Evolutionary conservation across 2,329 filamentous ascomycete genomes (phyloP), one percentile per base, ranked within the genome.

Genomic region (Neopestalotiopsis clavispora): DNA sequence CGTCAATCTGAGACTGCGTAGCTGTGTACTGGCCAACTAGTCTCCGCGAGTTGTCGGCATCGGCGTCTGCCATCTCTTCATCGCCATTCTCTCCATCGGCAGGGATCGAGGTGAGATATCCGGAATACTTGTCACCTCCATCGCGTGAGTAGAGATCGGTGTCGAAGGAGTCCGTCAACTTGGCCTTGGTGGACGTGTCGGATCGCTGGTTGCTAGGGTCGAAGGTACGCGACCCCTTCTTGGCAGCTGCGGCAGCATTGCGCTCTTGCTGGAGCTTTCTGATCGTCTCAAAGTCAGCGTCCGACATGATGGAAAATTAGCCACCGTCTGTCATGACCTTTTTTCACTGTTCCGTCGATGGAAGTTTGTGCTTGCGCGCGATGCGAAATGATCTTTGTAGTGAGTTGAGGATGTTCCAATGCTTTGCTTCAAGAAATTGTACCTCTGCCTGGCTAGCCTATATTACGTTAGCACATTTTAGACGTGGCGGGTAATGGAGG

Each of bases 11-110:
- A 65, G 93, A 91, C 74, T 90, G 92, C 52, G 94, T 95, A 32
- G 96, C 96, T 45, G 96, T 99, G 82, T 99, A 99, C 81, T 98
- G 96, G 72, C 95, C 95, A 42, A 98, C 92, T 70, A 99, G 86
- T 70, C 94, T 90, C 76, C 92, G 89, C 74, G 93, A 90, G 74
- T 85, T 90, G 79, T 93, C 92, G 68, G 83, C 90, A 79, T 93
- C 92, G 69, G 83, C 90, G 80, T 91, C 93, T 64, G 88, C 88
- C 89, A 94, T 94, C 69, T 92, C 91, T 76, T 92, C 91, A 73
- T 95, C 92, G 69, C 94, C 92, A 76, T 94, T 93, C 67, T 91
- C 92, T 77, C 92, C 92, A 75, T 89, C 90, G 68, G 91, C 90
- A 52, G 95, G 92, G 74, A 98, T 93, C 56, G 94, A 94, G n/a